phyloP scores from a whole-genome alignment of 108 stramenopile species.

The Stephanodiscus triporus region DNA sequence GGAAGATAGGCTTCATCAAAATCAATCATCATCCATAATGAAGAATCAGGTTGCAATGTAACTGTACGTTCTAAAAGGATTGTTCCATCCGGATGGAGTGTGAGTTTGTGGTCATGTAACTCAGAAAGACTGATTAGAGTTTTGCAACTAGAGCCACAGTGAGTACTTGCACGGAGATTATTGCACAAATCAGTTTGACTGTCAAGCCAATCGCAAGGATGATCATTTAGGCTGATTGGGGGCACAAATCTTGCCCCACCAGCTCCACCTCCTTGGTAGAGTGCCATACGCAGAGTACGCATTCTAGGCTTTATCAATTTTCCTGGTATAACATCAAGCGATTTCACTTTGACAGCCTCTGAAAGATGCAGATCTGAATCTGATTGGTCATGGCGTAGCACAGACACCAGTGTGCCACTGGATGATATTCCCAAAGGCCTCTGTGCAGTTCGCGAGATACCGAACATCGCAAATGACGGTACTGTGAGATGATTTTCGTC shows the following conservation, averaged over 20 bases:
- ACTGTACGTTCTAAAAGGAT: slow-evolving; percentile 34
- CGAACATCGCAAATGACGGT: slow-evolving; percentile 19
- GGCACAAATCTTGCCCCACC: slow-evolving; percentile 33
- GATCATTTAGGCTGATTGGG: slow-evolving; percentile 8
- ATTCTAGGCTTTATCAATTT: slow-evolving; percentile 42
- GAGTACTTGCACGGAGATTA: background rate
- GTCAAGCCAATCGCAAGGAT: slow-evolving; percentile 5
- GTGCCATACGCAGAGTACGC: slow-evolving; percentile 36
- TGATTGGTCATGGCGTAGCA: slow-evolving; percentile 29
- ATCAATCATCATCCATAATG: slow-evolving; percentile 58
- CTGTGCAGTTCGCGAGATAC: slow-evolving; percentile 44
- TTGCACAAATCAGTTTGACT: slow-evolving; percentile 3
- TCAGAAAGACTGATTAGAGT: slow-evolving; percentile 22
- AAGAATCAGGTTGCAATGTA: slow-evolving; percentile 43
- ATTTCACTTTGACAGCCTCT: slow-evolving; percentile 22
- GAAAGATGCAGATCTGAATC: background rate
- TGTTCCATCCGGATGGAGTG: slow-evolving; percentile 40
- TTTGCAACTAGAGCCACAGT: slow-evolving; percentile 7
- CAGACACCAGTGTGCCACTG: slow-evolving; percentile 35
- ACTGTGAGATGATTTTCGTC: background rate
- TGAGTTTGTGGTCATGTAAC: slow-evolving; percentile 25
- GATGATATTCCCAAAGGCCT: slow-evolving; percentile 36
- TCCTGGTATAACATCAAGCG: slow-evolving; percentile 47
- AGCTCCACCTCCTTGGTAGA: slow-evolving; percentile 46
- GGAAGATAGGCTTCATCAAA: slow-evolving; percentile 74